These are phyloP conservation scores for Lactarius hatsudake DNA, from an alignment of 768 basidiomycete species.

Conservation along the genomic window DNA sequence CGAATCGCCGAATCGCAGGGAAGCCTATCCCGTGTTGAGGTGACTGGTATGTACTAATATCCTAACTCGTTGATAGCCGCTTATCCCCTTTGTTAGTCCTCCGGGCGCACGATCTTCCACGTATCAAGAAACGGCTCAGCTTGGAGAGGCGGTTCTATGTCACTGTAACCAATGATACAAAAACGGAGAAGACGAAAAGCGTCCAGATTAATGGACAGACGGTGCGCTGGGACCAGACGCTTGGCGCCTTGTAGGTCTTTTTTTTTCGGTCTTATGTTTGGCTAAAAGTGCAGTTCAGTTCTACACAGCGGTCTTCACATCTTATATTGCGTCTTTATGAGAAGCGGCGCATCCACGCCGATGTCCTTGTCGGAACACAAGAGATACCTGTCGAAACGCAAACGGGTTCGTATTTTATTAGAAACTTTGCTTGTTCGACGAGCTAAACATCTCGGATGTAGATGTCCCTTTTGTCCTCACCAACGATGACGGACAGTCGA, in stretches of 20 bases:
- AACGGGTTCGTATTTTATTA: neutral
- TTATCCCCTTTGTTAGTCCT: neutral
- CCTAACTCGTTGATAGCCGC: neutral
- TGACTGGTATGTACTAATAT: neutral
- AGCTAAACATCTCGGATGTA: neutral
- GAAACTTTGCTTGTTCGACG: neutral
- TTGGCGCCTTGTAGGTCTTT: neutral
- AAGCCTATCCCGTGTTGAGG: neutral
- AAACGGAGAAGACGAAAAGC: neutral
- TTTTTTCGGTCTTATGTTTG: neutral
- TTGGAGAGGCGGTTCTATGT: neutral
- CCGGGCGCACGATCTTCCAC: neutral
- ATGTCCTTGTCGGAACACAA: neutral
- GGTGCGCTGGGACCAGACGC: neutral
- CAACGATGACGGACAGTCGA: neutral
- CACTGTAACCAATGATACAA: neutral
- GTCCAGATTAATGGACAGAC: neutral
- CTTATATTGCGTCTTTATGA: neutral
- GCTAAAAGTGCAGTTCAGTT: neutral
- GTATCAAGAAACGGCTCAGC: neutral
- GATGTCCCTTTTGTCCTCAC: neutral
- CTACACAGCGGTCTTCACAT: neutral
- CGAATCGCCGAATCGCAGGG: neutral
- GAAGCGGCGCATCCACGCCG: neutral
- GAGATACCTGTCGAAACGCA: neutral